Evolutionary conservation across 768 basidiomycete species (phyloP).

Genomic region (Tubosaeta sp.): DNA sequence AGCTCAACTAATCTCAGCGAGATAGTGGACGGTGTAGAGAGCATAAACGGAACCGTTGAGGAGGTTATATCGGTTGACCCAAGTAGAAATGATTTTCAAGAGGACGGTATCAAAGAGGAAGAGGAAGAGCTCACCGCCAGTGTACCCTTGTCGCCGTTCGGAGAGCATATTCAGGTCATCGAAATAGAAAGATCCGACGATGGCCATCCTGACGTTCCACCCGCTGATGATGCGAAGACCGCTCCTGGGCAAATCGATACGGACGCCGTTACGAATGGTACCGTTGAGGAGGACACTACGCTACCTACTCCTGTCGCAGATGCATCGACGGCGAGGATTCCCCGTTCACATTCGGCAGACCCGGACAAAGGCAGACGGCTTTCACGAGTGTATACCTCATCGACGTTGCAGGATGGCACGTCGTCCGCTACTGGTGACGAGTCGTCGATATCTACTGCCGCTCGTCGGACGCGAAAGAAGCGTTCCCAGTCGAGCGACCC

Average conservation of each 20-base stretch:
- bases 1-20: slow-evolving; percentile 33
- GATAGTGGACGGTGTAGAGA: slow-evolving; percentile 29
- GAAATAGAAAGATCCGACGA: slow-evolving; percentile 24
- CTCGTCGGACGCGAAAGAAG: slow-evolving; percentile 48
- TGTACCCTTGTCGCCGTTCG: slow-evolving; percentile 3
- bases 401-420: slow-evolving; percentile 45
- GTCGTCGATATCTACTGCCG: slow-evolving; percentile 62
- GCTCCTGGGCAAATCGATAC: slow-evolving; percentile 17
- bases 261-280: slow-evolving; percentile 18
- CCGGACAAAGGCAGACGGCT: slow-evolving; percentile 59
- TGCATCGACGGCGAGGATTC: slow-evolving; percentile 44
- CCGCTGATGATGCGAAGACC: slow-evolving; percentile 7
- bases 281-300: slow-evolving; percentile 23
- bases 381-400: slow-evolving; percentile 56
- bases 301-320: slow-evolving; percentile 39
- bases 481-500: slow-evolving; percentile 48
- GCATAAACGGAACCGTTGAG: slow-evolving; percentile 24
- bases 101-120: slow-evolving; percentile 25
- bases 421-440: slow-evolving; percentile 67
- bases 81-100: slow-evolving; percentile 14
- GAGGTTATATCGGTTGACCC: slow-evolving; percentile 16
- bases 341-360: slow-evolving; percentile 79
- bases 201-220: slow-evolving; percentile 11
- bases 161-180: slow-evolving; percentile 12
- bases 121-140: slow-evolving; percentile 14